These are phyloP conservation scores for Fusarium chaquense DNA, from an alignment of 2,329 filamentous ascomycete genomes.

Conservation along the genomic window DNA sequence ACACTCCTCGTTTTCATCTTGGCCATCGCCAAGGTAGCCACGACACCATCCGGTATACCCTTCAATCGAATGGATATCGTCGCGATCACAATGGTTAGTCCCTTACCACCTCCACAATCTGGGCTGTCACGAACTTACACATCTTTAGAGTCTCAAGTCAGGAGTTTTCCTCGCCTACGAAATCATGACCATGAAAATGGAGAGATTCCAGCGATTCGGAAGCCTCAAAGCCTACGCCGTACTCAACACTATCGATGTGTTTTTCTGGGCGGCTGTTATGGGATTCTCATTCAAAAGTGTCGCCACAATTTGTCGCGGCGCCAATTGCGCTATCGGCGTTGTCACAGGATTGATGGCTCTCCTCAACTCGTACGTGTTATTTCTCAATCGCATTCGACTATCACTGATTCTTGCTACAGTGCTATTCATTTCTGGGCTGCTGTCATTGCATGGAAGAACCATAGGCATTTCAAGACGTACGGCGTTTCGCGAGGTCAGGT, in stretches of 20 bases:
- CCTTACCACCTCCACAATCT: fast-evolving
- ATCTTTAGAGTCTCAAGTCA: neutral
- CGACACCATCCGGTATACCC: neutral
- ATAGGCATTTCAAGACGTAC: neutral
- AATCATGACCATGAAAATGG: neutral
- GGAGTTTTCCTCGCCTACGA: neutral
- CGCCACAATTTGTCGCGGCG: neutral
- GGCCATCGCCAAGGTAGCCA: neutral
- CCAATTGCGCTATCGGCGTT: neutral
- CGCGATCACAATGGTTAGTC: neutral
- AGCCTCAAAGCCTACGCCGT: neutral
- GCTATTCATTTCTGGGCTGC: neutral
- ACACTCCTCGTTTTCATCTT: neutral
- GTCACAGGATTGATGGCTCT: neutral
- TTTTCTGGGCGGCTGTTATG: neutral
- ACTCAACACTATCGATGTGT: neutral
- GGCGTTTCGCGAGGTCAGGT: neutral
- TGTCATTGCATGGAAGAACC: neutral
- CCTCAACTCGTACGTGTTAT: neutral
- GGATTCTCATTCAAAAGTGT: neutral
- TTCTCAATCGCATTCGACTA: neutral
- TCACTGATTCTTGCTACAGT: neutral
- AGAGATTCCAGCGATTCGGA: neutral
- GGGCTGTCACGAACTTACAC: neutral
- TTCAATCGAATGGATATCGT: neutral